phyloP scores from a whole-genome alignment of 2,329 filamentous ascomycete genomes.

The Cryphonectria carpinicola region DNA sequence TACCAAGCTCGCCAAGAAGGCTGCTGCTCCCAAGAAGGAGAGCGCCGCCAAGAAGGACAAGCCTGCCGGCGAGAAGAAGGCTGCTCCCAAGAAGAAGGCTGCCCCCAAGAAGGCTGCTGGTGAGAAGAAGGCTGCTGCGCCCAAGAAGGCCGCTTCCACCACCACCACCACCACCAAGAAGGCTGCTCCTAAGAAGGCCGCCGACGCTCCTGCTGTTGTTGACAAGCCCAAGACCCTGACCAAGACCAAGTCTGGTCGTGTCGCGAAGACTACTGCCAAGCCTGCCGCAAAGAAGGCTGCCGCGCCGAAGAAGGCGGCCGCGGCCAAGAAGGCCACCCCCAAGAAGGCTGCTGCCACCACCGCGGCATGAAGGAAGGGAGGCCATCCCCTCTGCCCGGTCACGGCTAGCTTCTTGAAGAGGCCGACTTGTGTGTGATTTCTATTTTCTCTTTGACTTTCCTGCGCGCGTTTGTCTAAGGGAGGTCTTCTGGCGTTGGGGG shows the following conservation, averaged over 20 bases:
- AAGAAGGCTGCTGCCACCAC: slow-evolving; percentile 38
- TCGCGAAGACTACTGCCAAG: slow-evolving; percentile 69
- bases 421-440: slow-evolving; percentile 31
- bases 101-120: slow-evolving; percentile 37
- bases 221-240: slow-evolving; percentile 71
- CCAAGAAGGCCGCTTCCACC: slow-evolving; percentile 49
- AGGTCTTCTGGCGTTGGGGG: slow-evolving; percentile 39
- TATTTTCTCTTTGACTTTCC: slow-evolving; percentile 41
- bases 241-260: slow-evolving; percentile 86
- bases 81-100: slow-evolving; percentile 43
- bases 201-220: slow-evolving; percentile 57
- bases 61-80: slow-evolving; percentile 37
- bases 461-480: slow-evolving; percentile 32
- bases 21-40: slow-evolving; percentile 40
- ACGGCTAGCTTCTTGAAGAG: background rate
- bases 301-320: slow-evolving; percentile 38
- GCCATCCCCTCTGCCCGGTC: background rate
- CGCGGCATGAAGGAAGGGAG: slow-evolving; percentile 6
- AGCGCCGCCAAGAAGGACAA: slow-evolving; percentile 38
- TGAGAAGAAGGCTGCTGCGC: slow-evolving; percentile 46
- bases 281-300: slow-evolving; percentile 52
- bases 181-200: slow-evolving; percentile 33
- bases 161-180: slow-evolving; percentile 47
- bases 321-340: slow-evolving; percentile 41
- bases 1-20: slow-evolving; percentile 74